Evolutionary conservation across 208 protist species (phyloP), one percentile per base, ranked within the genome.

Genomic region (Crithidia thermophila): DNA sequence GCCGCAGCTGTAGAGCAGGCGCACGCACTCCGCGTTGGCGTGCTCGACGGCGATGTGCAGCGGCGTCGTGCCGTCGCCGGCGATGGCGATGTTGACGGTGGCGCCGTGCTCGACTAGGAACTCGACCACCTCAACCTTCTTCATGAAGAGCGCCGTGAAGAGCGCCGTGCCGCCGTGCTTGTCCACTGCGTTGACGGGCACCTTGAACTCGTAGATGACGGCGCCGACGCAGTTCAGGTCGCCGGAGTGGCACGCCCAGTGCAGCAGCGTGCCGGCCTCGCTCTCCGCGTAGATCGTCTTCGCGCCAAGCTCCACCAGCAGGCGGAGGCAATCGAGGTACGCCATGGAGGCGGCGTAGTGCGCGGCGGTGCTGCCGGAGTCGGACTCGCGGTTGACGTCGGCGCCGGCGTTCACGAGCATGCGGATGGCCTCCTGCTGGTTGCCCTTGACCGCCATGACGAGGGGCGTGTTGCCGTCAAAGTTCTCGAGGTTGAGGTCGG

Each of bases 71-170:
- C 83, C 72, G 62, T 95, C 90, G 13, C 63, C 86, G 13, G 72
- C 65, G 46, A 92, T 87, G 23, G 67, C 45, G 20, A 75, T 67
- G 46, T 87, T 79, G 18, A 87, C 71, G 50, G 91, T 52, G 18
- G 87, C 86, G 37, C 90, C 90, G 63, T 94, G 84, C 68, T 97
- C 93, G 13, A 97, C 80, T 9, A 97, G 84, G 50, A 97, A 97
- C 63, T 90, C 78, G 4, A 86, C 84, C 27, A 79, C 75, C 69
- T 90, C 85, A 36, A 75, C 67, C 51, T 92, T 80, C 51, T 93
- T 83, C 84, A 93, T 88, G 62, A 87, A 91, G n/a, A 94, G 65
- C 3, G 91, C 91, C 13, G 87, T 93, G 65, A 97, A 86, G 11
- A 97, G 82, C 0, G 91, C 72, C 20, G 88, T 92, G 42, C 88